Evolutionary conservation across 2,329 filamentous ascomycete genomes (phyloP), one percentile per base, ranked within the genome.

Genomic region (Diplodia scrobiculata): DNA sequence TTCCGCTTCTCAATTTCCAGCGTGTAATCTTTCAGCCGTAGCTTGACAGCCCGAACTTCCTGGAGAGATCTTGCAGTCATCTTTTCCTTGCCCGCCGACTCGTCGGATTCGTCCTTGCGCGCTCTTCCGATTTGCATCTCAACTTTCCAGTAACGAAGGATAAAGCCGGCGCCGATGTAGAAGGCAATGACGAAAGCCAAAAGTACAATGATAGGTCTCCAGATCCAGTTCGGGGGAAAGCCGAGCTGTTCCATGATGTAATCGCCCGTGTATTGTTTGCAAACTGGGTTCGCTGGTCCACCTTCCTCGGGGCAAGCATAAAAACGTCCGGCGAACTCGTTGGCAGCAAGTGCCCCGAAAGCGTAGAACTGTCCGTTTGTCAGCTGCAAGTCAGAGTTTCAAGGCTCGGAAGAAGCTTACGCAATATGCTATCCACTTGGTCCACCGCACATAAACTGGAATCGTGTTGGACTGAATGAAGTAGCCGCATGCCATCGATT

Each of bases 371-470:
- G 29, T 21, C 1, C 3, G 5, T 50, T 19, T 7, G 34, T 65
- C 50, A 65, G 50, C n/a, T 32, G 19, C 4, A 13, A 7, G 9
- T 14, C 21, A 0, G 19, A 36, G 7, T 21, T 25, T 3, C 10
- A 29, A 36, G 34, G 4, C 1, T 50, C 17, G 11, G 71, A 45
- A n/a, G 41, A 7, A 45, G 6, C 71, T 70, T 66, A 74, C 83
- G 25, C 84, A 82, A 69, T 87, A 89, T 0, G 86, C 84, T 27
- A 83, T 82, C 80, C 86, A 89, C 73, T 91, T 92, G 1, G 90
- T 79, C 90, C 90, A 93, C 65, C 89, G 83, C n/a, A 91, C 86
- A 71, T 92, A 93, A 0, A 92, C 81, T 0, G 90, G 89, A 3
- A 93, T 90, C 5, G 87, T 86, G 63, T 90, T 86, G 11, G 83